Base-by-base conservation (phyloP, 2,329 filamentous ascomycete species). In the Cladosporium sp. region DNA sequence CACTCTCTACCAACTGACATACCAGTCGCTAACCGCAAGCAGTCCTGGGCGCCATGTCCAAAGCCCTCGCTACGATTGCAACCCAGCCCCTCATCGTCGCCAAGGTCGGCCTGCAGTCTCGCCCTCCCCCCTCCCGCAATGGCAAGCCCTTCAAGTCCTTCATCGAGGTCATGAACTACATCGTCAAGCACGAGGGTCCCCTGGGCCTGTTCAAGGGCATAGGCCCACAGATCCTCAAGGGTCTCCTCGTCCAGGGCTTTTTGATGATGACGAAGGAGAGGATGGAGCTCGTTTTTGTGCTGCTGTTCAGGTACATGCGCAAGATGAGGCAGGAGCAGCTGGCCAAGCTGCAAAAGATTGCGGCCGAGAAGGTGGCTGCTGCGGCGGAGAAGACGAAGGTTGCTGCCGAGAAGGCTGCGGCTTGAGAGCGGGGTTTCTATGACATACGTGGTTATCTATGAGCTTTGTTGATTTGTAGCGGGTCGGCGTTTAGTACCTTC, bases 231-330 rank as follows among this genome's bases (percentile, higher is more conserved):
- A 87, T 98, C 48, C 71, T 90, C 54, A 98, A 98, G 73, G 93
- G 93, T 1, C 73, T 98, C 49, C 69, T 98, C 45, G 93, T 98
- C 2, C 93, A 98, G 67, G 93, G 93, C 46, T 83, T 98, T 52
- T 77, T 98, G 37, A 98, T 98, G 93, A 98, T 96, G 90, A 93
- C 90, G 44, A 98, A 98, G 74, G 93, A 98, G 73, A 82, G 90
- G 61, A 88, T 97, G 71, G 93, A 97, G 70, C 74, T 97, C 13
- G 69, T 90, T 42, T 97, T 96, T 68, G 77, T 97, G 57, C 74
- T 95, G 28, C 79, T 98, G 46, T 84, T 96, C 70, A 82, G 89
- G 62, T 95, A 93, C 63, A 66, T 96, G 49, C 82, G 84, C 60
- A 82, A 83, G 60, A 63, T 95, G 53, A 83, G 82, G 62, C 79